Conservation (phyloP, 768 basidiomycete species). For the Pleurotus eryngii region DNA sequence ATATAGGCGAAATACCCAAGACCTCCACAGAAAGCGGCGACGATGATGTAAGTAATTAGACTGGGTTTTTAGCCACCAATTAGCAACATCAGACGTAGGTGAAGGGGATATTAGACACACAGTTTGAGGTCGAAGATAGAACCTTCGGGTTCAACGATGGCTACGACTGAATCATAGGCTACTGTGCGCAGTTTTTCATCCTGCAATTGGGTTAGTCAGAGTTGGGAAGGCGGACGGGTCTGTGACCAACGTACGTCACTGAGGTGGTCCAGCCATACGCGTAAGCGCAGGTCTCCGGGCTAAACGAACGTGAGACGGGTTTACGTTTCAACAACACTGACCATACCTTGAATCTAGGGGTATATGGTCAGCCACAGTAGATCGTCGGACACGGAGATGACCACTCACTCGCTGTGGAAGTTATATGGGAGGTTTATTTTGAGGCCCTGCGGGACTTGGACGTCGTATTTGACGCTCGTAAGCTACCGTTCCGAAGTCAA, state of each 20-base stretch:
- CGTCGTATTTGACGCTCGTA: slow-evolving; percentile 49
- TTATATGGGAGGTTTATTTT: slow-evolving; percentile 66
- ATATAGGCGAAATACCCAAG: slow-evolving; percentile 62
- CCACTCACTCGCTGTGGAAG: slow-evolving; percentile 80
- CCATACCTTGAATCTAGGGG: slow-evolving; percentile 57
- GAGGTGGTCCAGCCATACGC: slow-evolving; percentile 72
- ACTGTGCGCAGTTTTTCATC: slow-evolving; percentile 55
- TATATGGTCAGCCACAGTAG: slow-evolving; percentile 13
- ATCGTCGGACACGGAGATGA: background rate
- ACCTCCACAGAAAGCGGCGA: slow-evolving; percentile 59
- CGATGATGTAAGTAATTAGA: slow-evolving; percentile 70
- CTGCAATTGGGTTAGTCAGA: slow-evolving; percentile 27
- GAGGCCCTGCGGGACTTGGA: slow-evolving; percentile 50
- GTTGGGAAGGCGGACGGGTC: background rate
- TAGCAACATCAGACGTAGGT: background rate
- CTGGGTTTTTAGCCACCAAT: slow-evolving; percentile 18
- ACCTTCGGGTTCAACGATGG: slow-evolving; percentile 74
- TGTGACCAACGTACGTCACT: slow-evolving; percentile 45
- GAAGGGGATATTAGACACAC: slow-evolving; percentile 37
- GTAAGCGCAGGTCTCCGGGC: slow-evolving; percentile 75
- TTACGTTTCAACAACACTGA: background rate
- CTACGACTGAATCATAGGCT: slow-evolving; percentile 74
- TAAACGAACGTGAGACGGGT: slow-evolving; percentile 22
- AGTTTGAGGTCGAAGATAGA: slow-evolving; percentile 80
- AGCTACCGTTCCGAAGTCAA: slow-evolving; percentile 37